These are phyloP conservation scores for Themeda triandra DNA, from an alignment of 176 grass and related monocot genomes.

Conservation along the genomic window DNA sequence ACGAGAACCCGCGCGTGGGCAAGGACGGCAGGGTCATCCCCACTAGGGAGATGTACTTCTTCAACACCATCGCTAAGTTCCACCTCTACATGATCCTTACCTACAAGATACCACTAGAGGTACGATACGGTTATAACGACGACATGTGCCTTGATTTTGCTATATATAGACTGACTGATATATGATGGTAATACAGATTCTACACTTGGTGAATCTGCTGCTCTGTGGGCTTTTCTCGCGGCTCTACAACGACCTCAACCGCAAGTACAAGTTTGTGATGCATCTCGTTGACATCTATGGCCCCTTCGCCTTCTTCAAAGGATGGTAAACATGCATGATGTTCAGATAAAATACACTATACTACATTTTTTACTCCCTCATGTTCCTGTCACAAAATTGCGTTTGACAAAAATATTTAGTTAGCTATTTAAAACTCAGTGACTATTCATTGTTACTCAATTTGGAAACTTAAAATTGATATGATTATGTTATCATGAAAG, in stretches of 20 bases:
- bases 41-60: conserved; percentile 51
- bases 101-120: conserved; percentile 68
- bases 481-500: background rate
- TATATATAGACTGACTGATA: too few species aligned
- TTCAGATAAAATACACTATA: too few species aligned
- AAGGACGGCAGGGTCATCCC: conserved; percentile 59
- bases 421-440: background rate
- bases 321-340: conserved; percentile 12
- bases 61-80: conserved; percentile 49
- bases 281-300: conserved; percentile 66
- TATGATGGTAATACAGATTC: conserved; percentile 7
- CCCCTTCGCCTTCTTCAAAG: conserved; percentile 72
- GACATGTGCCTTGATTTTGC: too few species aligned
- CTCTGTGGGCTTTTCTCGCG: conserved; percentile 32
- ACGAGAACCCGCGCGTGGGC: conserved; percentile 55
- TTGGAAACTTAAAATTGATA: background rate
- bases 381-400: background rate
- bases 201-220: conserved; percentile 45
- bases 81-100: conserved; percentile 62
- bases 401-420: background rate
- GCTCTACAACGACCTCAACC: conserved; percentile 43
- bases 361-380: too few species aligned
- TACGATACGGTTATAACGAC: background rate
- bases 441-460: background rate
- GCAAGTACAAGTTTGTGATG: conserved; percentile 55